Base-by-base conservation (phyloP, 805 yeast species). In the Metschnikowia lachancei region DNA sequence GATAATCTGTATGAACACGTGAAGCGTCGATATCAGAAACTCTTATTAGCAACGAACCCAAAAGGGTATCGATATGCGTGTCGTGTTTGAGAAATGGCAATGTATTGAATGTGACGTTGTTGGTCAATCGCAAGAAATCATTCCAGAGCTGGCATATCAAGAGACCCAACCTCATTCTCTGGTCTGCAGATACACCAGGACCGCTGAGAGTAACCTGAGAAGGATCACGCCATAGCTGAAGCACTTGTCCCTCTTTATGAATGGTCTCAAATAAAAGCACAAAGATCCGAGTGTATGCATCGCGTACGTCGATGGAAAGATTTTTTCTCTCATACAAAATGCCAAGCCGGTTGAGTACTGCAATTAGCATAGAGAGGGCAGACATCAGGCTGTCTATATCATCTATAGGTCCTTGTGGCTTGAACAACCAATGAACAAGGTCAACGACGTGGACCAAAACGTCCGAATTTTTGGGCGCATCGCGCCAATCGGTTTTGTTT, bases 151-250 rank as follows among this genome's bases (percentile, higher is more conserved):
- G 56, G 41, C 72, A 61, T 13, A 66, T 47, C 39, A 67, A 68
- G 5, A 65, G 36, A 35, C 65, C 58, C 7, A 69, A 37, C 13
- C 60, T 61, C 13, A 54, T 50, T 16, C 55, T 45, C 32, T 57
- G 58, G 36, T 51, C 54, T 16, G 50, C 53, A 1, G 58, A 39
- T 6, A 49, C 57, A 14, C 53, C 32, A 3, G 13, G 42, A 8
- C 48, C 59, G 18, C 46, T 42, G 36, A 65, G 52, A 2, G 29
- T 36, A 1, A 70, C 56, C 16, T 50, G 53, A 6, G 59, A 52
- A 0, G 76, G 76, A 45, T 67, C 66, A 30, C 60, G 60, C 74
- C 74, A 70, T 2, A 70, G 41, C 30, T 59, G 65, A 9, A 63
- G 36, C 7, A 41, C 46, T 2, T 46, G 22, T 13, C 49, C 56